Base-by-base conservation (phyloP, 192 early-diverging fungal species). In the Coemansia sp. region DNA sequence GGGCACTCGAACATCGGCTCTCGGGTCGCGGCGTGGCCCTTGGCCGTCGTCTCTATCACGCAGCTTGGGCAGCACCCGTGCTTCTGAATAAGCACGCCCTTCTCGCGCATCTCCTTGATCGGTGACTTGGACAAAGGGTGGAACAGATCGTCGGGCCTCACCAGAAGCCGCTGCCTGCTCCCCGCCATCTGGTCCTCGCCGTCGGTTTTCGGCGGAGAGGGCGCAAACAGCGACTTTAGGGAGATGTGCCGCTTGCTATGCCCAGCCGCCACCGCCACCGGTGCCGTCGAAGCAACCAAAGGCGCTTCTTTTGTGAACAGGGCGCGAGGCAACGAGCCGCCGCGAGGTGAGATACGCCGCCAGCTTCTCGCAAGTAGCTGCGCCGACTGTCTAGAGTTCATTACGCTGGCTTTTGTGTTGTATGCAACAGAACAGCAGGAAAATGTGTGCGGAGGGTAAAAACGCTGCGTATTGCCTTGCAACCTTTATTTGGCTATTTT, bases 1-100 rank as follows among this genome's bases (percentile, higher is more conserved):
- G 88, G 87, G 64, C 90, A 91, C 65, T 90, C 88, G 49, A 81
- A 90, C 29, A 53, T 58, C 14, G 88, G 86, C 36, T 71, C 71
- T 16, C 73, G 72, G 54, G 78, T 83, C 36, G 75, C 73, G 3
- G 63, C 70, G 6, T 71, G 45, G 30, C 78, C 74, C 25, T 51
- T 46, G 35, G 58, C 61, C 30, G 72, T 30, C 23, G 77, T 71
- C 50, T 88, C 72, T 8, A 79, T 70, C 52, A 85, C 83, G 66
- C 90, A 91, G 1, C 85, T 85, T 25, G 88, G 83, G 62, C 90
- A 91, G 23, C 72, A 71, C 20, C 88, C 88, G 55, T 89, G 86
- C 29, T 75, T 71, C 30, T 76, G 78, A 54, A 91, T 89, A 60
- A 86, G 79, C 50, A 78, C 61, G 16, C 76, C 83, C 54, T 87